These are phyloP conservation scores for Arachis stenosperma DNA, from an alignment of 306 rosid species.

Conservation along the genomic window DNA sequence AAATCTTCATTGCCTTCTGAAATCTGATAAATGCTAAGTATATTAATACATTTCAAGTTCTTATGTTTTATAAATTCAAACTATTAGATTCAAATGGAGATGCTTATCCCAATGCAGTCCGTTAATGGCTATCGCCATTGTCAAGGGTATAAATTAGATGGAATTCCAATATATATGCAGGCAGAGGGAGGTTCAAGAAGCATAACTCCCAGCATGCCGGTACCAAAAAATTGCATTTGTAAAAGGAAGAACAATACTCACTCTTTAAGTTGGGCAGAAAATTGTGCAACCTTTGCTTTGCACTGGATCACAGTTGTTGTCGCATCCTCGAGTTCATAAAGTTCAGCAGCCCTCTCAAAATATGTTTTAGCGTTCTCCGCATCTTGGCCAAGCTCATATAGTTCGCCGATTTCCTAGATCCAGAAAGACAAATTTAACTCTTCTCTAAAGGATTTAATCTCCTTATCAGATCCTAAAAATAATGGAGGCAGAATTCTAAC, in stretches of 20 bases:
- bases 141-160: neutral
- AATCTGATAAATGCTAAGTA: slow-evolving; percentile 57
- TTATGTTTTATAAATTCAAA: slow-evolving; percentile 7
- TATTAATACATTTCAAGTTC: slow-evolving; percentile 16
- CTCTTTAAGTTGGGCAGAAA: slow-evolving; percentile 58
- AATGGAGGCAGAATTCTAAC: slow-evolving; percentile 11
- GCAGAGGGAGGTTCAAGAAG: slow-evolving; percentile 24
- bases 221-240: slow-evolving; percentile 10
- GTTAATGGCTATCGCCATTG: slow-evolving; percentile 7
- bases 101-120: slow-evolving; percentile 26
- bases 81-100: no score
- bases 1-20: slow-evolving; percentile 77
- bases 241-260: slow-evolving; percentile 41
- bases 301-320: slow-evolving; percentile 57
- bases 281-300: slow-evolving; percentile 60
- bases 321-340: slow-evolving; percentile 46
- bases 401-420: slow-evolving; percentile 56
- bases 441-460: slow-evolving; percentile 15
- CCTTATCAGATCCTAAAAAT: slow-evolving; percentile 18
- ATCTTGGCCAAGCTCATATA: slow-evolving; percentile 46
- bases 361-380: slow-evolving; percentile 43
- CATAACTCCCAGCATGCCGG: neutral
- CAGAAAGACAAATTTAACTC: slow-evolving; percentile 34
- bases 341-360: slow-evolving; percentile 57
- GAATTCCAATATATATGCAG: slow-evolving; percentile 26